Evolutionary conservation across 768 basidiomycete species (phyloP), one percentile per base, ranked within the genome.

Genomic region (Gloeopeniophorella convolvens): DNA sequence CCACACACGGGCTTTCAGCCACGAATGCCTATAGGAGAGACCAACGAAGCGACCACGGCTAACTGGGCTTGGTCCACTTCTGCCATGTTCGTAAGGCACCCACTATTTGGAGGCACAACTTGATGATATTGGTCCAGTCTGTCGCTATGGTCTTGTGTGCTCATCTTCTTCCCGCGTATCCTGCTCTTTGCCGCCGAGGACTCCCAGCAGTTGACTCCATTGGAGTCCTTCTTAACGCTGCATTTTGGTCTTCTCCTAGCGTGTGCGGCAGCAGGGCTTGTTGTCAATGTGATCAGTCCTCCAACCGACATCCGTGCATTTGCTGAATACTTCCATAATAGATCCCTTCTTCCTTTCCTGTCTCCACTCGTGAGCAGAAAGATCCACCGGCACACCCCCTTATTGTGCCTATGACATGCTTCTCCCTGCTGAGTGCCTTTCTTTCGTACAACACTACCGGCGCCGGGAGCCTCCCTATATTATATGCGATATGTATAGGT

Each of bases 191-290:
- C 75, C 3, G 65, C 54, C 15, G 57, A 60, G 28, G 65, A 65
- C 8, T 67, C 69, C n/a, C 71, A 67, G 10, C 69, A 65, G 16
- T 72, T 88, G 42, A 85, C 86, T 2, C 67, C 79, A 3, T 72
- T 90, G 28, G 88, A 90, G 61, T 67, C 71, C 20, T 88, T 83
- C 66, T 75, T 91, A 36, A 72, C 80, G 12, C 62, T 76, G n/a
- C 80, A 86, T 31, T 72, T 83, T 48, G 84, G 81, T 15, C 71
- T 89, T 37, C 67, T 80, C 57, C 70, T 88, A 12, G 68, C 72
- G 37, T 75, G 77, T 5, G 60, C 82, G 7, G 73, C 80, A 9
- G 32, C 80, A 13, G 72, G 79, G 30, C 66, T 86, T 27, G 60
- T 90, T 18, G 64, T 83, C 54, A 76, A 80, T 62, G 85, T 84